Base-by-base conservation (phyloP, 2,329 filamentous ascomycete species). In the Ceratocystis smalleyi region DNA sequence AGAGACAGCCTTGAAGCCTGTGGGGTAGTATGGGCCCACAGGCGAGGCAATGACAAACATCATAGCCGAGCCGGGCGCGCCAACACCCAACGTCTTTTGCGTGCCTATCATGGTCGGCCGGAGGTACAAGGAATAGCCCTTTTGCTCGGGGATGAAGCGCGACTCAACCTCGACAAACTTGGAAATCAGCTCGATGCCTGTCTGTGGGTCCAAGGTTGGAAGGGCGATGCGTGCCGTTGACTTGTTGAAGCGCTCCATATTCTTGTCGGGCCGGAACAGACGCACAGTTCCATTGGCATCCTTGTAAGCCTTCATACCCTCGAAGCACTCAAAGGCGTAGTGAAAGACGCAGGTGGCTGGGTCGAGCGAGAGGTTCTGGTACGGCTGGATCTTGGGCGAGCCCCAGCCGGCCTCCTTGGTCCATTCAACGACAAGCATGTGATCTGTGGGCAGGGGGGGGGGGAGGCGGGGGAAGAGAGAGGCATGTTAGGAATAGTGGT, bases 291-390 rank as follows among this genome's bases (percentile, higher is more conserved):
- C 89, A 54, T 83, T 73, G 71, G 81, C 83, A 77, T 95, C 90
- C 76, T 92, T 95, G 82, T 99, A 99, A 67, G 94, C 94, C 80
- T 99, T 99, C 91, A 97, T 96, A 70, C 94, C 94, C 79, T 99
- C 94, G 76, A 99, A 99, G 75, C 88, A 94, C 76, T 95, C 89
- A 73, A 97, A 97, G 60, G 90, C 94, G 76, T 99, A 99, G 82
- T 99, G 94, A 77, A 99, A 92, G 68, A 97, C 94, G 77, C 91
- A 97, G 43, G 90, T 94, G 54, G 94, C 90, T 30, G 94, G 94
- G 75, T 97, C 94, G 71, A 99, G 87, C 57, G 89, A 92, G 70
- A 99, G 88, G 77, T 96, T 96, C 77, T 96, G 91, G 80, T 97
- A 97, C 22, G 94, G 94, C 19, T 83, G 85, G 73, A 99, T 97